Conservation (phyloP, 2,329 filamentous ascomycete species). For the Hypomyces perniciosus region DNA sequence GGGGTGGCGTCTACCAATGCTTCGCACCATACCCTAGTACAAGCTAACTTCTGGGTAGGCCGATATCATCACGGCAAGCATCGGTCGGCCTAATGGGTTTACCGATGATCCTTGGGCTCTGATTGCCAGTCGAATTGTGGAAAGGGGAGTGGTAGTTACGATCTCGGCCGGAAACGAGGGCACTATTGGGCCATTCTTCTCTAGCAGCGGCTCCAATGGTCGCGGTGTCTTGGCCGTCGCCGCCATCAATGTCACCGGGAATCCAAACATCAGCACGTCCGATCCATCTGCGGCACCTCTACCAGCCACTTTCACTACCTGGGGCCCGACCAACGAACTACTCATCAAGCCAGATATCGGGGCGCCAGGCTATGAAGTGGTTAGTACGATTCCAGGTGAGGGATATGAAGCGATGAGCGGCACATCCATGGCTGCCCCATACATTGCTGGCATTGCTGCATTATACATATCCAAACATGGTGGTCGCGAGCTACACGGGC, state of each 20-base stretch:
- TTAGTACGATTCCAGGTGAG: conserved; percentile 41
- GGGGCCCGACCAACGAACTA: conserved; percentile 47
- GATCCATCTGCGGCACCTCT: conserved; percentile 24
- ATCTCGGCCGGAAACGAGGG: conserved; percentile 49
- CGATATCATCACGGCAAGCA: conserved; percentile 40
- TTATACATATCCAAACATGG: conserved; percentile 39
- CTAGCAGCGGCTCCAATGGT: conserved; percentile 28
- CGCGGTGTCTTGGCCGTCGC: conserved; percentile 30
- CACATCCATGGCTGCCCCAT: conserved; percentile 52
- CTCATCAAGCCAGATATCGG: conserved; percentile 46
- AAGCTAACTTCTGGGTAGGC: conserved; percentile 20
- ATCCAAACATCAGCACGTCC: conserved; percentile 29
- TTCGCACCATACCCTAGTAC: neutral
- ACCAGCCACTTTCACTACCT: conserved; percentile 43
- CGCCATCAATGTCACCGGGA: conserved; percentile 37
- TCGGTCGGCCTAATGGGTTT: conserved; percentile 34
- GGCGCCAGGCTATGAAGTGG: conserved; percentile 43
- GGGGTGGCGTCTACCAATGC: conserved; percentile 19
- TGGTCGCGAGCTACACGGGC: conserved; percentile 34
- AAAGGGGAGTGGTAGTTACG: conserved; percentile 42
- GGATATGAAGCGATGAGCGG: conserved; percentile 43
- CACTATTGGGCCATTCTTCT: conserved; percentile 41
- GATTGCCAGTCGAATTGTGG: conserved; percentile 35
- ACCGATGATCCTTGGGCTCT: conserved; percentile 37
- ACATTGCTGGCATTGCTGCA: conserved; percentile 46